Percentiles rank a stretch among this genome's conserved stretches.
These are phyloP conservation scores for Hypoxylon rickii DNA, from an alignment of 495 filamentous ascomycete species.

Conservation along the genomic window DNA sequence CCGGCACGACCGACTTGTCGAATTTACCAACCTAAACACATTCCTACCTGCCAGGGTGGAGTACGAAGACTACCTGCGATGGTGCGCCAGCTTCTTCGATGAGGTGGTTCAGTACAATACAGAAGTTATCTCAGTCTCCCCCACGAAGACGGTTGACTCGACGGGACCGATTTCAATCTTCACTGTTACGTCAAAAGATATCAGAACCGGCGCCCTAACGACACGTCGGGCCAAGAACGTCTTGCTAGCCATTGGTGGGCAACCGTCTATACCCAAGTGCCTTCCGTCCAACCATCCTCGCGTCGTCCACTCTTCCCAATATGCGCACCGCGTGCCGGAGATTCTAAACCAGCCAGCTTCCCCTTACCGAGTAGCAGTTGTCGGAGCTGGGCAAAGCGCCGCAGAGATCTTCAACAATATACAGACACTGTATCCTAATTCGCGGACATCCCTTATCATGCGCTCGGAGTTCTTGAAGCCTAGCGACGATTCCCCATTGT, in stretches of 20 bases:
- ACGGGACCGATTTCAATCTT: conserved; percentile 54
- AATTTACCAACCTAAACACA: conserved; percentile 88
- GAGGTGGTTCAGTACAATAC: conserved; percentile 77
- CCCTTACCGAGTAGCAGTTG: conserved; percentile 75
- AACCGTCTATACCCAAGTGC: conserved; percentile 71
- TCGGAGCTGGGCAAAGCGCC: conserved; percentile 89
- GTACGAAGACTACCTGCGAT: conserved; percentile 93
- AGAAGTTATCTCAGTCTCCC: conserved; percentile 69
- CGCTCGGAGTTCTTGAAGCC: conserved; percentile 79
- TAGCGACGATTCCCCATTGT: conserved; percentile 96
- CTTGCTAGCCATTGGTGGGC: conserved; percentile 82
- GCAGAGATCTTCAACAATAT: conserved; percentile 95
- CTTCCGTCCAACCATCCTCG: conserved; percentile 64
- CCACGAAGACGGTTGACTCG: conserved; percentile 41
- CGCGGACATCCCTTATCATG: conserved; percentile 76
- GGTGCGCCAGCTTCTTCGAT: conserved; percentile 84
- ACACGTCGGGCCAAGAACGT: conserved; percentile 71
- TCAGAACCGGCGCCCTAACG: conserved; percentile 39
- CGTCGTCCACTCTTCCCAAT: conserved; percentile 90
- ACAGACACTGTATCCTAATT: conserved; percentile 78
- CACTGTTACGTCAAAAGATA: conserved; percentile 47
- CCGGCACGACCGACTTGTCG: conserved; percentile 73
- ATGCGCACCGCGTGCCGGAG: conserved; percentile 64
- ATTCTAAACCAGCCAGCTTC: conserved; percentile 61
- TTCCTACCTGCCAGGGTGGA: conserved; percentile 86